A percentile compares a stretch with the other conserved stretches of the same genome.
Evolutionary conservation across 1,284 basidiomycete genomes (phyloP).

Genomic region (Puccinia sorghi): DNA sequence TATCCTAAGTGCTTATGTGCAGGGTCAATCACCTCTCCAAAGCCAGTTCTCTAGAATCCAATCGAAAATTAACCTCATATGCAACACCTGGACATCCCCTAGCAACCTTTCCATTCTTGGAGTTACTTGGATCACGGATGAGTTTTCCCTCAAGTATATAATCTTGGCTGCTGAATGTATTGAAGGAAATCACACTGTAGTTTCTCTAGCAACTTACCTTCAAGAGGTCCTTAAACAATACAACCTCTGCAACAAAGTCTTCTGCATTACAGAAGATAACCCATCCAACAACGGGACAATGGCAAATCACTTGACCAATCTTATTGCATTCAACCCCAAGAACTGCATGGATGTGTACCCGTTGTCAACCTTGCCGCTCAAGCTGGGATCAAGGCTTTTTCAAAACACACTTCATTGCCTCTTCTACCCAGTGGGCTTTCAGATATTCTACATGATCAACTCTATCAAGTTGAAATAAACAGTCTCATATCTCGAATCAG

Average conservation of each 20-base stretch:
- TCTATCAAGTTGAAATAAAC: neutral
- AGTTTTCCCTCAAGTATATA: neutral
- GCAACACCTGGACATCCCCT: conserved; percentile 8
- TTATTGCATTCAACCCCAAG: neutral
- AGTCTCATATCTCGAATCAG: neutral
- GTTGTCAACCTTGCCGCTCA: conserved; percentile 8
- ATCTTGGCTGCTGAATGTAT: neutral
- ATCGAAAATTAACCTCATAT: neutral
- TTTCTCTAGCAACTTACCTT: neutral
- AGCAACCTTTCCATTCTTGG: neutral
- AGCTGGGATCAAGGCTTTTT: conserved; percentile 3
- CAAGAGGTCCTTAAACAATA: neutral
- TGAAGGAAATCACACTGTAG: conserved; percentile 1
- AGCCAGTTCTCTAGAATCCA: neutral
- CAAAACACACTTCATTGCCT: too few relatives aligned
- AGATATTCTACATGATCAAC: neutral
- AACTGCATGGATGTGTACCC: neutral
- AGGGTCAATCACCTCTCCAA: neutral
- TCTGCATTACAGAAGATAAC: conserved; percentile 3
- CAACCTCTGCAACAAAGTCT: neutral
- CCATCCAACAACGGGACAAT: neutral
- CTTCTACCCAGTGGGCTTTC: neutral
- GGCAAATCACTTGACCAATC: neutral
- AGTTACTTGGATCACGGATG: conserved; percentile 5
- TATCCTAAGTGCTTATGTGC: neutral